Base-by-base conservation (phyloP, 331 rosid genomes). In the Rhamnella rubrinervis region DNA sequence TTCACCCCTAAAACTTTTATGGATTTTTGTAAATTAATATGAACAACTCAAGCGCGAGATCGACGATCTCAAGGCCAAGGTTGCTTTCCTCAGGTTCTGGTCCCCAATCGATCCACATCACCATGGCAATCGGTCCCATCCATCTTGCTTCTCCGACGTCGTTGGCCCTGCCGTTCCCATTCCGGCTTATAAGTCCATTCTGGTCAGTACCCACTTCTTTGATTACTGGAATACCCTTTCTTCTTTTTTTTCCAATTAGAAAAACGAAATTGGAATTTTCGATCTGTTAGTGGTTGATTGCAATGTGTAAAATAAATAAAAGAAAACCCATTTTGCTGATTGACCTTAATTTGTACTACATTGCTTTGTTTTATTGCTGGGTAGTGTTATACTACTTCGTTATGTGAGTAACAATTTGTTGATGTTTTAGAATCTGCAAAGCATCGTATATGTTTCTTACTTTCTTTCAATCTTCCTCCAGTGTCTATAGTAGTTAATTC, bases 21-120 rank as follows among this genome's bases (percentile, higher is more conserved):
- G n/a, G n/a, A n/a, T n/a, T n/a, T n/a, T n/a, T n/a, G n/a, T n/a
- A n/a, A n/a, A n/a, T n/a, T n/a, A n/a, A n/a, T n/a, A n/a, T n/a
- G n/a, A n/a, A n/a, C n/a, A n/a, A n/a, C 87, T 85, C 71, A 88
- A 87, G 81, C 80, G 80, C 8, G 83, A 93, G 87, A 93, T 93
- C 92, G 86, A 87, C 8, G 91, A 87, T 6, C 80, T 93, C 70
- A 87, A 75, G 61, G 71, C 96, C 26, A 88, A 85, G 68, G 81
- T 88, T 52, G 72, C 89, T 35, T 93, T 90, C 70, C 97, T 93
- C 62, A 63, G 73, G 40, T 80, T 90, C 60, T 64, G 52, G 55
- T 66, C 82, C 46, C 84, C 88, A 0, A 20, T 53, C 31, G 77
- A 83, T 65, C 64, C 55, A 67, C 70, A 51, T 64, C 73, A 60